Base-by-base conservation (phyloP, 768 basidiomycete species). In the Suillus decipiens region DNA sequence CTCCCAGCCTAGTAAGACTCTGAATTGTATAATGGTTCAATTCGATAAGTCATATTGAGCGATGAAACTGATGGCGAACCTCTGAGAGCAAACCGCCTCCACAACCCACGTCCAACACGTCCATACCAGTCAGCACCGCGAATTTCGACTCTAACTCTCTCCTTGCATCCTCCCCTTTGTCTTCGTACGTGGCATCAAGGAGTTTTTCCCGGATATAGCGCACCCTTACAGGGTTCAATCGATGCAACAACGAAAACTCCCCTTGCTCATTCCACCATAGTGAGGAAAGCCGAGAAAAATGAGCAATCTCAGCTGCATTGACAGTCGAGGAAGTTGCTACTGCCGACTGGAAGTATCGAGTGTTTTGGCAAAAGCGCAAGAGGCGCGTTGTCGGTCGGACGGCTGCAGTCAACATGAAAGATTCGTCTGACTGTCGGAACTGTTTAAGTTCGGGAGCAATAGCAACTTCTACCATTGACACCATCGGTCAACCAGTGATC, bases 241-340 rank as follows among this genome's bases (percentile, higher is more conserved):
- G 86, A 72, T 99, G 97, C 39, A 99, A 78, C 42, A 95, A 78
- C 3, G 79, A 82, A 72, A 96, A 96, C 74, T 98, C 96, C 68
- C 96, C 96, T 22, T 81, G 84, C 71, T 96, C 93, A 75, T 96
- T 88, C 95, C 96, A 98, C 96, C 96, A 98, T 70, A 88, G 81
- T n/a, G 90, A 87, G 2, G 94, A 93, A 5, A 97, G 86, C 33
- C 84, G 81, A 2, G 95, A 93, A 74, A 98, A 97, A 74, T 93
- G 92, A 0, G 90, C 87, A 43, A 97, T 90, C 76, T 98, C 96
- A 60, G 81, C 82, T 0, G 81, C 72, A 72, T 96, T 95, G 69
- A 95, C 83, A 43, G 64, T 74, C 8, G 74, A 63, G 22, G 63
- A 39, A 3, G 61, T 14, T 39, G 66, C 68, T 41, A 39, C 10